Percentiles rank a stretch among this genome's conserved stretches.
These are phyloP conservation scores for Polysphondylium violaceum DNA, from an alignment of 78 protist species.

Conservation along the genomic window DNA sequence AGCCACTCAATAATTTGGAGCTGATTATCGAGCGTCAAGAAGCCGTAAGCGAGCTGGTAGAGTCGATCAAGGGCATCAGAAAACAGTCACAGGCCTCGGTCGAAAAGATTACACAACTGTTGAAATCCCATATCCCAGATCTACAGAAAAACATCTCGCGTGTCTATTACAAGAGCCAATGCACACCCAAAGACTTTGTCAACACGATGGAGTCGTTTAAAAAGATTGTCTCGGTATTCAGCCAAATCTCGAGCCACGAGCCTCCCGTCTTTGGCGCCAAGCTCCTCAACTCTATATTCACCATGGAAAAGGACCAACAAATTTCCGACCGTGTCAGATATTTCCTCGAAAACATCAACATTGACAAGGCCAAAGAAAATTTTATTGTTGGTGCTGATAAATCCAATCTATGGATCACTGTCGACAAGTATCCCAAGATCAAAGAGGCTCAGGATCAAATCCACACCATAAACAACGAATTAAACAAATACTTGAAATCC, in stretches of 20 bases:
- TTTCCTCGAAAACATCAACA: neutral
- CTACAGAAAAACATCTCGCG: constrained; percentile 62
- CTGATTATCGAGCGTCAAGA: constrained; percentile 40
- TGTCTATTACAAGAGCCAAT: constrained; percentile 50
- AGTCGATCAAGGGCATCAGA: neutral
- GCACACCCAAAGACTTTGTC: constrained; percentile 64
- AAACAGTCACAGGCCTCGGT: neutral
- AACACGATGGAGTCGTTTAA: constrained; percentile 45
- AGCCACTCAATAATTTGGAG: constrained; percentile 66
- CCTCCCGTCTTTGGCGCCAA: constrained; percentile 2
- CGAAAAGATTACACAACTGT: neutral
- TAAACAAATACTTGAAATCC: constrained; percentile 19
- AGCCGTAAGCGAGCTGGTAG: constrained; percentile 54
- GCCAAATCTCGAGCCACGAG: neutral
- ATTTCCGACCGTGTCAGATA: constrained; percentile 19
- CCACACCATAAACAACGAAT: neutral
- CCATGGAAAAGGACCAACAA: neutral
- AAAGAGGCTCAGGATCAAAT: constrained; percentile 13
- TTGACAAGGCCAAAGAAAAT: constrained; percentile 19
- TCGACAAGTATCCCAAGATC: constrained; percentile 12
- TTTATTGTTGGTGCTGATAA: constrained; percentile 11
- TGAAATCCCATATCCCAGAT: constrained; percentile 64
- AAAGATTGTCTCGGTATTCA: constrained; percentile 15
- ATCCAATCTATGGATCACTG: constrained; percentile 32
- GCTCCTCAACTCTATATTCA: constrained; percentile 16